Percentiles rank a stretch among this genome's conserved stretches.
These are phyloP conservation scores for Globisporangium alternatum DNA, from an alignment of 352 stramenopile genomes.

Conservation along the genomic window DNA sequence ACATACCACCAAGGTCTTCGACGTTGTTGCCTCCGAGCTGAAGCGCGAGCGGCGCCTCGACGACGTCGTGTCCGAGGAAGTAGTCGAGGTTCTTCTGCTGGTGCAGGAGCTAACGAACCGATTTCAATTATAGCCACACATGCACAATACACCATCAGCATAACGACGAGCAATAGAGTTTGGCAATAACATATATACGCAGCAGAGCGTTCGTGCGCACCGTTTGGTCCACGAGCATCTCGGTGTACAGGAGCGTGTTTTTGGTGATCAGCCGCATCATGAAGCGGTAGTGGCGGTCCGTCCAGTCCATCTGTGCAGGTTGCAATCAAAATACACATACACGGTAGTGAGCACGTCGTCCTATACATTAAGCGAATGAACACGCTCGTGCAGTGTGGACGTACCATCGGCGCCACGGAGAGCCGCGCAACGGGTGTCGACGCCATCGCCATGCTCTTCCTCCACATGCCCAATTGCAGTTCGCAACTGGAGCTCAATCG, in stretches of 20 bases:
- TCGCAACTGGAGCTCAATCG: neutral
- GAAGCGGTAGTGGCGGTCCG: conserved; percentile 93
- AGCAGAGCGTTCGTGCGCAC: conserved; percentile 34
- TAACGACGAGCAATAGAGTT: neutral
- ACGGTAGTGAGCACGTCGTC: neutral
- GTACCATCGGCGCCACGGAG: conserved; percentile 20
- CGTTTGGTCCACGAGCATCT: conserved; percentile 99
- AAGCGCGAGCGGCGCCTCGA: conserved; percentile 89
- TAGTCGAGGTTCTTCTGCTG: conserved; percentile 86
- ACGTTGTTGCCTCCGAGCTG: conserved; percentile 94
- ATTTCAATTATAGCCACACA: neutral
- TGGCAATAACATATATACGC: neutral
- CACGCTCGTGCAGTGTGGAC: neutral
- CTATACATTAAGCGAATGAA: neutral
- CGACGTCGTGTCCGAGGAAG: conserved; percentile 82
- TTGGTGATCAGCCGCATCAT: conserved; percentile 94
- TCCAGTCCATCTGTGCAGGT: conserved; percentile 94
- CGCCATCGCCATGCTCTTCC: conserved; percentile 4
- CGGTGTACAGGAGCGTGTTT: conserved; percentile 94
- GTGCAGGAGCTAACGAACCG: conserved; percentile 57
- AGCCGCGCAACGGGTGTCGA: conserved; percentile 14
- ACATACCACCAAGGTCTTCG: conserved; percentile 66
- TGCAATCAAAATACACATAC: neutral
- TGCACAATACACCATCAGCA: neutral
- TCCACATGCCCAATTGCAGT: conserved; percentile 12